Conservation (phyloP, 192 early-diverging fungal species). For the Entomortierella parvispora region DNA sequence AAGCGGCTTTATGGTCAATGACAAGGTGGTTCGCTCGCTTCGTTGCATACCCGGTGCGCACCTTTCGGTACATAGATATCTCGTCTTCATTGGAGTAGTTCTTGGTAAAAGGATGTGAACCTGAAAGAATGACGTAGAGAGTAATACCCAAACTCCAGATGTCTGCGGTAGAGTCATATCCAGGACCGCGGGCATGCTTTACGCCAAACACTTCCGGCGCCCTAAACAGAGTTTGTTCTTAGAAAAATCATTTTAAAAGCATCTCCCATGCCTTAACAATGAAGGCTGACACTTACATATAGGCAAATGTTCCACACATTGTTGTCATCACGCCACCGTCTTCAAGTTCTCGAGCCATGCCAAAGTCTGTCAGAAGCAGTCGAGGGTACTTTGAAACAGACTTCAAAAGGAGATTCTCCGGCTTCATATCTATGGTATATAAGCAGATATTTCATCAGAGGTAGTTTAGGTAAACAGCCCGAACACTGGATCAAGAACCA, state of each 20-base stretch:
- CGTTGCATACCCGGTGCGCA: conserved; percentile 5
- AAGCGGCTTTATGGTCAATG: background rate
- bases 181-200: conserved; percentile 31
- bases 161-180: conserved; percentile 70
- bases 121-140: conserved; percentile 79
- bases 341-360: conserved; percentile 85
- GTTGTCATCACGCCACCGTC: conserved; percentile 83
- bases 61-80: conserved; percentile 20
- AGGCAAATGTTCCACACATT: conserved; percentile 87
- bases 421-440: conserved; percentile 65
- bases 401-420: conserved; percentile 76
- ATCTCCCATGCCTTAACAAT: background rate
- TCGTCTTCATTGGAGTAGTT: conserved; percentile 22
- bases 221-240: conserved; percentile 13
- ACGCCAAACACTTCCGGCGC: conserved; percentile 40
- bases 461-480: conserved; percentile 23
- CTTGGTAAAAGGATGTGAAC: conserved; percentile 38
- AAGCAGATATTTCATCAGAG: conserved; percentile 1
- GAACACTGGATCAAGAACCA: background rate
- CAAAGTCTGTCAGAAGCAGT: conserved; percentile 90
- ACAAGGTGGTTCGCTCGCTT: background rate
- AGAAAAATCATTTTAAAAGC: background rate
- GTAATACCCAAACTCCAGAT: conserved; percentile 84
- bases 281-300: conserved; percentile 18
- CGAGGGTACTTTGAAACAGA: conserved; percentile 62